Conservation (phyloP, 371 early-diverging fungal genomes). For the Mucor velutinosus region DNA sequence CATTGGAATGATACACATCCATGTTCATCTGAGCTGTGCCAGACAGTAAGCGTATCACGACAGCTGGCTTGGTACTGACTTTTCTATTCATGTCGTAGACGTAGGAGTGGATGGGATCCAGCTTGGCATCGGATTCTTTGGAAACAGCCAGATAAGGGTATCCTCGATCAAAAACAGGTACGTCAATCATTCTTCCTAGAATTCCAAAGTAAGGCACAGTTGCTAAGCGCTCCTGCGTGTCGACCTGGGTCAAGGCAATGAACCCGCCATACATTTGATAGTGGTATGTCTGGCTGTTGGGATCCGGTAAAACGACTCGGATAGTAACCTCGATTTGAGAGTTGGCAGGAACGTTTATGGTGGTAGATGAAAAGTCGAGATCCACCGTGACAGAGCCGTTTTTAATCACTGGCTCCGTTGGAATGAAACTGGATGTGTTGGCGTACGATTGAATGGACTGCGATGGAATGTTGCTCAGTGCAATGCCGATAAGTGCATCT, state of each 20-base stretch:
- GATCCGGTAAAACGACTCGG: conserved; percentile 33
- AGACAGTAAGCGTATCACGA: conserved; percentile 30
- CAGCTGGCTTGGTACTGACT: conserved; percentile 15
- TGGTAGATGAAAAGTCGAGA: conserved; percentile 31
- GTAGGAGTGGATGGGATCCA: not conserved
- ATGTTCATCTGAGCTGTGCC: conserved; percentile 17
- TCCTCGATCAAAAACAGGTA: conserved; percentile 41
- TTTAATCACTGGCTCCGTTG: conserved; percentile 24
- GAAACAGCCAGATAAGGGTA: conserved; percentile 33
- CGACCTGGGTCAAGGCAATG: conserved; percentile 16
- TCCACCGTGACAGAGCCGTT: conserved; percentile 29
- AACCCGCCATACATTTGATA: conserved; percentile 52
- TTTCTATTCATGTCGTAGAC: not conserved
- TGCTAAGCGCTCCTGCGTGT: conserved; percentile 22
- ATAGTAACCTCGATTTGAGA: conserved; percentile 41
- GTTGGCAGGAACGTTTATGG: conserved; percentile 37
- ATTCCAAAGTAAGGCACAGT: conserved; percentile 61
- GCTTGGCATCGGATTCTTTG: not conserved
- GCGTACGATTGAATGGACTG: conserved; percentile 42
- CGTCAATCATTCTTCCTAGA: conserved; percentile 48
- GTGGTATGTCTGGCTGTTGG: conserved; percentile 10
- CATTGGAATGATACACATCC: conserved; percentile 2
- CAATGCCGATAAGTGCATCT: conserved; percentile 8
- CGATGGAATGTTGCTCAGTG: conserved; percentile 37
- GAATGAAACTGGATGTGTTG: conserved; percentile 12